Evolutionary conservation across 2,329 filamentous ascomycete genomes (phyloP), one percentile per base, ranked within the genome.

Genomic region (Pseudohalonectria lignicola): DNA sequence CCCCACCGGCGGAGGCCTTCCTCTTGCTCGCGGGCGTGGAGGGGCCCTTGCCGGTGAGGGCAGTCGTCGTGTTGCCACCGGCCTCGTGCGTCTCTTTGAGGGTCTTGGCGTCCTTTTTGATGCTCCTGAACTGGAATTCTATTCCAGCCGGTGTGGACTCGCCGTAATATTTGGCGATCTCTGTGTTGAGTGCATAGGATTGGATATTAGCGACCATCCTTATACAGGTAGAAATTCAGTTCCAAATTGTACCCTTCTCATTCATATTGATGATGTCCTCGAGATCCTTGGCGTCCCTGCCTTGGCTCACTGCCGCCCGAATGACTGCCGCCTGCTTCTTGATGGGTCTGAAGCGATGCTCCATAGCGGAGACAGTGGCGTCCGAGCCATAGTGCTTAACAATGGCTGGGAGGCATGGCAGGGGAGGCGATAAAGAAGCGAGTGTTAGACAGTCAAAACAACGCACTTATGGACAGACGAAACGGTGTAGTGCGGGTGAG

Each of bases 131-230:
- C 48, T 78, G 74, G 50, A 74, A 79, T 45, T 69, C 65, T n/a
- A 79, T 66, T 8, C 75, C 75, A 16, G 65, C 64, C 1, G 62
- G 51, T 0, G 74, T 79, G 4, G 69, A 74, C 40, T 74, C 71
- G 19, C 74, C 74, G 45, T 74, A 79, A 53, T 71, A 69, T 43
- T 67, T 71, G 42, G 70, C 66, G 36, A 79, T 76, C 31, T 75
- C 74, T 79, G 43, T 36, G n/a, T n/a, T n/a, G n/a, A n/a, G n/a
- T n/a, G n/a, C n/a, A n/a, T n/a, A n/a, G n/a, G n/a, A n/a, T n/a
- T n/a, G n/a, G n/a, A n/a, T n/a, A 10, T 31, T 13, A 5, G n/a
- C n/a, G n/a, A n/a, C n/a, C n/a, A n/a, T n/a, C n/a, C n/a, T n/a
- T n/a, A n/a, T n/a, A n/a, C n/a, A n/a, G n/a, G n/a, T n/a, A n/a